These are phyloP conservation scores for Ganoderma sp. DNA, from an alignment of 1,284 basidiomycete genomes.

Conservation along the genomic window DNA sequence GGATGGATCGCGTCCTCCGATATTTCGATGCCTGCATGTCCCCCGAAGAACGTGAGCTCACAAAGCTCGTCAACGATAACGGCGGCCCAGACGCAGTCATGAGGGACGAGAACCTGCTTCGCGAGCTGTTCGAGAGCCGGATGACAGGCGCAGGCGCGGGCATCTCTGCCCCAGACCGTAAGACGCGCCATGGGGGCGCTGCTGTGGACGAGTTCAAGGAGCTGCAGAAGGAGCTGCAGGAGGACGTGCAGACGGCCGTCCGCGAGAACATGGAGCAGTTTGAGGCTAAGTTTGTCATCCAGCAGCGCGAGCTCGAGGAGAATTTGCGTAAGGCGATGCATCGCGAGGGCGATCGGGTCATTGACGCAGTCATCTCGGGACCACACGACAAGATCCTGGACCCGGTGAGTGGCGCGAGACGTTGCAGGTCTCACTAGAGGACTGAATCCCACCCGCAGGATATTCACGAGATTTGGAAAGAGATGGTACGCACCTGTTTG, in stretches of 20 bases:
- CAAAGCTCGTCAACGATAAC: slow-evolving; percentile 43
- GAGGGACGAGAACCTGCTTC: slow-evolving; percentile 6
- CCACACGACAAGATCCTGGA: slow-evolving; percentile 35
- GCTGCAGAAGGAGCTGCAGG: slow-evolving; percentile 26
- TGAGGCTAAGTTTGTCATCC: slow-evolving; percentile 36
- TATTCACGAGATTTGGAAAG: slow-evolving; percentile 34
- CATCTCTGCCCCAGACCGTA: neutral
- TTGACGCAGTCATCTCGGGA: slow-evolving; percentile 24
- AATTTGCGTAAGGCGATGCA: slow-evolving; percentile 24
- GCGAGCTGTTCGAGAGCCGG: slow-evolving; percentile 32
- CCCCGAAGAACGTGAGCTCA: slow-evolving; percentile 11
- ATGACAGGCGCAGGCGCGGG: neutral
- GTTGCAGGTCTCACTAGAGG: neutral
- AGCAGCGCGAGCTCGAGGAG: slow-evolving; percentile 31
- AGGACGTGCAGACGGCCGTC: slow-evolving; percentile 25
- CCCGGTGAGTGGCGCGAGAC: slow-evolving; percentile 15
- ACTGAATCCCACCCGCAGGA: slow-evolving; percentile 10
- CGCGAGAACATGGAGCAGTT: slow-evolving; percentile 34
- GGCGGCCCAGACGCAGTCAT: slow-evolving; percentile 7
- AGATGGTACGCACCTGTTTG: slow-evolving; percentile 34
- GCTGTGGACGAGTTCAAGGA: slow-evolving; percentile 8
- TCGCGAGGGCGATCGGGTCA: slow-evolving; percentile 31
- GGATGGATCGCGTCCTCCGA: neutral
- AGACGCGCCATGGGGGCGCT: neutral
- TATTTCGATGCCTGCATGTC: slow-evolving; percentile 5